These are phyloP conservation scores for Crithidia brevicula DNA, from an alignment of 208 protist genomes.

Conservation along the genomic window DNA sequence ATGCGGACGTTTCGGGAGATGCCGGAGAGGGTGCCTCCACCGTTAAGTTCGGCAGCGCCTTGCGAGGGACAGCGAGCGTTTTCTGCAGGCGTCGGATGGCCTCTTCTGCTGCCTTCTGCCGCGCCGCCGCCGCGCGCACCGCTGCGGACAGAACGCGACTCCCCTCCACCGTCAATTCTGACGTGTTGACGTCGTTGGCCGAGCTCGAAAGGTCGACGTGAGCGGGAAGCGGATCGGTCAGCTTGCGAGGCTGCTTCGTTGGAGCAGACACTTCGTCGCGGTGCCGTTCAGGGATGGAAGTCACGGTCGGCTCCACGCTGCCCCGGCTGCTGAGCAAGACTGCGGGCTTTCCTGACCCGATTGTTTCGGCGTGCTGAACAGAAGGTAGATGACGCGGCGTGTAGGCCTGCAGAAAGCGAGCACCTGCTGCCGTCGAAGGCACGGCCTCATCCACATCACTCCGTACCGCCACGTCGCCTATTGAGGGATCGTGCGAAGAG, in stretches of 20 bases:
- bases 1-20: neutral
- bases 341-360: too few relatives aligned
- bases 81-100: neutral
- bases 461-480: neutral
- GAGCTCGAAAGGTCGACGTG: neutral
- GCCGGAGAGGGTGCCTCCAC: constrained; percentile 16
- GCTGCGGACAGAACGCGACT: constrained; percentile 13
- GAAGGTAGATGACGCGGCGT: neutral
- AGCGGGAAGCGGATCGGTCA: constrained; percentile 2
- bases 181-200: neutral
- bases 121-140: constrained; percentile 14
- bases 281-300: neutral
- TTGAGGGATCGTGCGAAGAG: neutral
- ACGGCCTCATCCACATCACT: too few relatives aligned
- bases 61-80: neutral
- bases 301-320: neutral
- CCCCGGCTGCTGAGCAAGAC: too few relatives aligned
- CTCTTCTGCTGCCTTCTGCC: constrained; percentile 1
- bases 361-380: neutral
- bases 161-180: constrained; percentile 10
- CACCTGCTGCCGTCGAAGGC: too few relatives aligned
- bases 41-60: neutral
- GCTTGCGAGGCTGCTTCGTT: constrained; percentile 7
- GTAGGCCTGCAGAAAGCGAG: constrained; percentile 15
- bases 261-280: constrained; percentile 1